These are phyloP conservation scores for Rhododendron kiyosumense DNA, from an alignment of 148 eudicot genomes.

Conservation along the genomic window DNA sequence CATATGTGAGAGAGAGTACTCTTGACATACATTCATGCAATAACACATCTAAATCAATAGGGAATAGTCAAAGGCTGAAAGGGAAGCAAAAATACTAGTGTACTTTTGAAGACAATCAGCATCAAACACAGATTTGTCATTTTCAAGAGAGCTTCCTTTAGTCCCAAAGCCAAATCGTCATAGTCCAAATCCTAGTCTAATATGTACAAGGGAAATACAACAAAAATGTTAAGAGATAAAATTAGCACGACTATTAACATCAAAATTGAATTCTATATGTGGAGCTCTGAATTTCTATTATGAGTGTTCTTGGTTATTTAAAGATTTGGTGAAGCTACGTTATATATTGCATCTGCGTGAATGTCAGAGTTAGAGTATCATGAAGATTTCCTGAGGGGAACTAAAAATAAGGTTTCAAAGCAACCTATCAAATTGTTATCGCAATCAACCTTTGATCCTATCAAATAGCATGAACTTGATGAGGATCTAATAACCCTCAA, in stretches of 20 bases:
- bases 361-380: not conserved
- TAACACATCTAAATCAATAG: conserved; percentile 5
- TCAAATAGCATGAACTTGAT: too few species aligned
- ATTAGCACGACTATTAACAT: not conserved
- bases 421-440: too few species aligned
- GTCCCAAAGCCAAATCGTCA: conserved; percentile 69
- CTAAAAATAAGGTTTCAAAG: not conserved
- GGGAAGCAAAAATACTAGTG: conserved; percentile 7
- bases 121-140: conserved; percentile 73
- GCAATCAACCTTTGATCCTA: too few species aligned
- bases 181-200: conserved; percentile 71
- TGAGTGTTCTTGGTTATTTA: not conserved
- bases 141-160: conserved; percentile 57
- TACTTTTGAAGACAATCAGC: conserved; percentile 36
- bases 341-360: not conserved
- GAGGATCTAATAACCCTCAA: too few species aligned
- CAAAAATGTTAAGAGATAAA: not conserved
- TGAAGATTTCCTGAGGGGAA: not conserved
- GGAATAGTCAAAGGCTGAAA: not conserved
- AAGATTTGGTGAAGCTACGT: too few species aligned
- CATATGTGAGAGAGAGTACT: not conserved
- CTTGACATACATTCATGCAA: not conserved
- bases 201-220: conserved; percentile 8
- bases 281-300: not conserved
- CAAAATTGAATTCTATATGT: not conserved